A percentile compares a stretch with the other conserved stretches of the same genome.
phyloP scores from a whole-genome alignment of 345 rosid species.

The Tarenaya hassleriana region DNA sequence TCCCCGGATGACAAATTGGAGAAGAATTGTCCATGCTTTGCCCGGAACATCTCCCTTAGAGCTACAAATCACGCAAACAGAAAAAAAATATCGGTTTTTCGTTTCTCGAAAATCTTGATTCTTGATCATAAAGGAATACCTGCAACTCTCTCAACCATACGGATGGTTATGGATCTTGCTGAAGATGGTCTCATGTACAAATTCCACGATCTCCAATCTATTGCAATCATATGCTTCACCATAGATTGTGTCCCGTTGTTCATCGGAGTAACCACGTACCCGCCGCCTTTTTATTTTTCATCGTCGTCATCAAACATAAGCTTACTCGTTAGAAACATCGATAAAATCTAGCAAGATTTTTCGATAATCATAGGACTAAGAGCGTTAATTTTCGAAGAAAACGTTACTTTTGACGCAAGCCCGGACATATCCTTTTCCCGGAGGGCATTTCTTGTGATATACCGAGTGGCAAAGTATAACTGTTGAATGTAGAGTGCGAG shows the following conservation, averaged over 20 bases:
- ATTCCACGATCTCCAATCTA: constrained; percentile 91
- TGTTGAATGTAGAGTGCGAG: constrained; percentile 27
- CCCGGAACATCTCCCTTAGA: constrained; percentile 61
- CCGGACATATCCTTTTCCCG: constrained; percentile 68
- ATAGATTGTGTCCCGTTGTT: constrained; percentile 62
- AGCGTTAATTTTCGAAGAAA: neutral
- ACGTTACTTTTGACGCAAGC: constrained; percentile 86
- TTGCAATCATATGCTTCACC: constrained; percentile 89
- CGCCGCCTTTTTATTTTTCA: constrained; percentile 64
- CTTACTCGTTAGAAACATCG: too few relatives aligned
- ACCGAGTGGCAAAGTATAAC: constrained; percentile 88
- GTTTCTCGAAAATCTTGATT: neutral
- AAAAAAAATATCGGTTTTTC: neutral
- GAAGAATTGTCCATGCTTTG: constrained; percentile 47
- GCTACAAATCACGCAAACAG: constrained; percentile 44
- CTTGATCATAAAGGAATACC: too few relatives aligned
- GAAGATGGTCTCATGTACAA: constrained; percentile 52
- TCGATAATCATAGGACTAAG: neutral
- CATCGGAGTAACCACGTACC: constrained; percentile 73
- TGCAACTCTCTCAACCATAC: constrained; percentile 81
- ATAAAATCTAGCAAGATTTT: too few relatives aligned
- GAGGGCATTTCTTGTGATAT: constrained; percentile 67
- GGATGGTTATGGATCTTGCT: constrained; percentile 60
- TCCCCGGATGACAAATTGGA: constrained; percentile 38
- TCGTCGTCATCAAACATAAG: too few relatives aligned